Evolutionary conservation across 2,329 filamentous ascomycete species (phyloP), one percentile per base, ranked within the genome.

Genomic region (Pseudogymnoascus destructans): DNA sequence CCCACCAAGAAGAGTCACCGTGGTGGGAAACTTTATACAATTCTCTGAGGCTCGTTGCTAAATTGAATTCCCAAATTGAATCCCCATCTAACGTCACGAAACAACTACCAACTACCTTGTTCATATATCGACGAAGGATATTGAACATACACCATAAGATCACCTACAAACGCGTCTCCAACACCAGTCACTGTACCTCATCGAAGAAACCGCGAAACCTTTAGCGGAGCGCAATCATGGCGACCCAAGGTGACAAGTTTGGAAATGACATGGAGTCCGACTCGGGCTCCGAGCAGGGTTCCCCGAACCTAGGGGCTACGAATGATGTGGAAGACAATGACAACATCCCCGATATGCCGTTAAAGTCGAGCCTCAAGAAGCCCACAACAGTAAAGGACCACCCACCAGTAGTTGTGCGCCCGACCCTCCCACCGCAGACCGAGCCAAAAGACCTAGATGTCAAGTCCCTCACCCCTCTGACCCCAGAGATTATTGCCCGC

Each of bases 401-500:
- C 61, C 75, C 79, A 58, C 77, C 79, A 60, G 77, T 77, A 60
- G 74, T 82, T 59, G 77, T 81, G 68, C 76, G 80, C 67, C 85
- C 85, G 63, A 76, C 77, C 63, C 78, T 89, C 60, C 93, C 93
- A 67, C 88, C 90, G 66, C 93, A 98, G 77, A 95, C 93, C 64
- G 88, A 98, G 66, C 89, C 93, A 68, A 84, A 86, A 72, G 86
- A 90, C 66, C 81, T 98, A 69, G 89, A 97, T 69, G 80, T 96
- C 68, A 80, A 82, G 64, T 82, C 75, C 57, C 78, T 98, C 67
- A 89, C 80, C 64, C 92, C 93, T 59, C 78, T 96, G 67, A 95
- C 92, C 13, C 90, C 91, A 65, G 92, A 97, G 73, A 97, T 98
- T 71, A 98, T 98, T 70, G 89, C 90, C 62, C 83, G 93, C 69